A percentile compares a stretch with the other conserved stretches of the same genome.
Evolutionary conservation across 345 rosid species (phyloP).

Genomic region (Arabidopsis thaliana): DNA sequence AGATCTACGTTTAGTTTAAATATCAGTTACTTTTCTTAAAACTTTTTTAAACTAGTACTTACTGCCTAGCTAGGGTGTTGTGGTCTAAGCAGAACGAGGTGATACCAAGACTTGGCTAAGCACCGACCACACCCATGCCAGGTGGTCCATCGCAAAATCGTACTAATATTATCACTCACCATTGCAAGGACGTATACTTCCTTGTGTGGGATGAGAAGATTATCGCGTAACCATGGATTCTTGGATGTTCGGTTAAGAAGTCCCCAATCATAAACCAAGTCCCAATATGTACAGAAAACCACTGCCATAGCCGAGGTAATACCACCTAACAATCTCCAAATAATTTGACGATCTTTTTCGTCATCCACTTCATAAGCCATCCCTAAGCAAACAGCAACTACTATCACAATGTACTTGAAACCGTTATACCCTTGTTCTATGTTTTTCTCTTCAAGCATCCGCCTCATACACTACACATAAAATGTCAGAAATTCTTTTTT

Average conservation of each 20-base stretch:
- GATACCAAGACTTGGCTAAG: neutral
- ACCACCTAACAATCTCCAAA: constrained; percentile 55
- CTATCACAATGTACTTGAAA: constrained; percentile 59
- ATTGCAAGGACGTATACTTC: constrained; percentile 69
- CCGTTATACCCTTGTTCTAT: constrained; percentile 52
- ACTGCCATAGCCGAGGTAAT: constrained; percentile 57
- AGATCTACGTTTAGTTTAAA: constrained; percentile 49
- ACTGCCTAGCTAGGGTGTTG: neutral
- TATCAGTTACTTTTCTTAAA: neutral
- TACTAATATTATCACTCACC: constrained; percentile 44
- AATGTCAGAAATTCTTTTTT: neutral
- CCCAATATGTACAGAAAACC: constrained; percentile 63
- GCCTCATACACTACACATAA: constrained; percentile 57
- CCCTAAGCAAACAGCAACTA: constrained; percentile 58
- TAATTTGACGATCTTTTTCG: constrained; percentile 29
- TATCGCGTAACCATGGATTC: constrained; percentile 78
- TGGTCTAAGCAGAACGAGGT: neutral
- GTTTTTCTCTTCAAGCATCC: constrained; percentile 60
- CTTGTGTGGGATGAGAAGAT: constrained; percentile 57
- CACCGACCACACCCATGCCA: neutral
- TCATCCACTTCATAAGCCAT: constrained; percentile 46
- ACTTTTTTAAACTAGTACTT: neutral
- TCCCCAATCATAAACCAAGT: constrained; percentile 80
- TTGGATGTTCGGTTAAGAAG: constrained; percentile 58
- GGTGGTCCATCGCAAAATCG: neutral